Evolutionary conservation across 2,329 filamentous ascomycete species (phyloP).

Genomic region (Fusarium nygamai): DNA sequence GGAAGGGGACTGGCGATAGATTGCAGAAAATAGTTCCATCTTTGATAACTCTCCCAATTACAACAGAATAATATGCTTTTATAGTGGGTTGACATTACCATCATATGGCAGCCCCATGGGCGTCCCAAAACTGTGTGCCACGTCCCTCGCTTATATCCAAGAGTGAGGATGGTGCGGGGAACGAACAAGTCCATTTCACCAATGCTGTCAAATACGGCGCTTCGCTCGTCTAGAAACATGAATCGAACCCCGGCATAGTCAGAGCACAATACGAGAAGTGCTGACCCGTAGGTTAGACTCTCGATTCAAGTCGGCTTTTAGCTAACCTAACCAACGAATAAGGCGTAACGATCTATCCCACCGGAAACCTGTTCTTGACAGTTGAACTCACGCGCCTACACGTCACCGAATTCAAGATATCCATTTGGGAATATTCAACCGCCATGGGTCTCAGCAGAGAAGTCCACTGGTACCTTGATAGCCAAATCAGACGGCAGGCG

Average conservation of each 20-base stretch:
- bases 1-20: neutral
- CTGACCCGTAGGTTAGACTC: neutral
- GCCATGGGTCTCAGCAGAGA: accelerated
- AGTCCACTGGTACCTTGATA: neutral
- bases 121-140: too few relatives aligned
- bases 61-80: too few relatives aligned
- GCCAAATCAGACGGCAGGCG: neutral
- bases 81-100: too few relatives aligned
- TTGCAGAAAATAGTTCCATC: too few relatives aligned
- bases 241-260: neutral
- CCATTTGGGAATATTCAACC: neutral
- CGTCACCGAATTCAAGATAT: neutral
- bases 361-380: neutral
- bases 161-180: too few relatives aligned
- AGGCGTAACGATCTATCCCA: neutral
- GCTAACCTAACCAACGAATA: neutral
- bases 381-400: neutral
- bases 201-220: neutral
- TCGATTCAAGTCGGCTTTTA: neutral
- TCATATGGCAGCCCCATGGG: too few relatives aligned
- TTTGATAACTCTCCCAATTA: too few relatives aligned
- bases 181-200: neutral
- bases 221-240: neutral
- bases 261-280: neutral
- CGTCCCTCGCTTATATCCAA: too few relatives aligned